Conservation (phyloP, 257 asterid genomes). For the Nicotiana attenuata region DNA sequence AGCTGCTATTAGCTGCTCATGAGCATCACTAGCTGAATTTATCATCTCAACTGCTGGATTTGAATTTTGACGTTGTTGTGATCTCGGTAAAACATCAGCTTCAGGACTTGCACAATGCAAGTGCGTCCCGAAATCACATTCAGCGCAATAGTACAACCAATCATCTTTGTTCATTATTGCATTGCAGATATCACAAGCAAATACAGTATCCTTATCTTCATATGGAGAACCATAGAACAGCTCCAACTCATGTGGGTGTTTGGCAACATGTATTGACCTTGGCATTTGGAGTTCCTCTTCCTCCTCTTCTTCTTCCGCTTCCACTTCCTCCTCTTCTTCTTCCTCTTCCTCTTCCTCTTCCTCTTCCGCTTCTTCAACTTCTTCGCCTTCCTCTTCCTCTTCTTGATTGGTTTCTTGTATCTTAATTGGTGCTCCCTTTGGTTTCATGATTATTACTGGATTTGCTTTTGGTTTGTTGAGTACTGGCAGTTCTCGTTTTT, state of each 20-base stretch:
- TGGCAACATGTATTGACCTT: background rate
- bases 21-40: slow-evolving; percentile 9
- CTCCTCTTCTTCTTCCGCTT: background rate
- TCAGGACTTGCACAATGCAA: background rate
- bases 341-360: background rate
- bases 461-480: background rate
- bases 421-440: background rate
- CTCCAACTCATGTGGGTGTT: slow-evolving; percentile 12
- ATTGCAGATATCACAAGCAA: slow-evolving; percentile 11
- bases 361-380: background rate
- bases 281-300: background rate
- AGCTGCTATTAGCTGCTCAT: background rate
- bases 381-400: background rate
- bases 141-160: slow-evolving; percentile 12
- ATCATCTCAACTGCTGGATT: background rate
- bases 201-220: background rate
- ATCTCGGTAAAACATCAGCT: background rate
- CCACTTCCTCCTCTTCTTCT: background rate
- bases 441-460: background rate
- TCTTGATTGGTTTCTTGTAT: background rate
- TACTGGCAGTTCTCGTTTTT: background rate
- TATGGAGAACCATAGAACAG: slow-evolving; percentile 7
- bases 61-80: background rate
- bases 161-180: background rate
- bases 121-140: slow-evolving; percentile 18